Evolutionary conservation across 2,329 filamentous ascomycete genomes (phyloP), one percentile per base, ranked within the genome.

Genomic region (Aspergillus amoenus): DNA sequence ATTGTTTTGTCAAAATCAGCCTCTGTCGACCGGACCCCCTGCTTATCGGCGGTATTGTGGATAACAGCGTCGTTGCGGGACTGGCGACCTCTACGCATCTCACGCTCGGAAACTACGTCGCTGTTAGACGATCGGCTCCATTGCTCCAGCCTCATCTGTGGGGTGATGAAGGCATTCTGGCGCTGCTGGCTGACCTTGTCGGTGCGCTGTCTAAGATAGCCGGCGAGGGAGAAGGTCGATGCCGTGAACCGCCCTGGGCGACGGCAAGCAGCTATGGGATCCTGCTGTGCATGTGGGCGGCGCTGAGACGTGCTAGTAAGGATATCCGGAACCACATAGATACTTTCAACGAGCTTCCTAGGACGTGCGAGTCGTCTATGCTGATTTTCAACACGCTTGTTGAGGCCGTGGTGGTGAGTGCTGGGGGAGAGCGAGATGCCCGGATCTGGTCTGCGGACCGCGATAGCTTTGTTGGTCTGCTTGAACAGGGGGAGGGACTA

Each of bases 11-110:
- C 2, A 69, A 67, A 34, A 62, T 74, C 17, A 63, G 64, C 6
- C 59, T 74, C 11, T 73, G 66, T 50, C 70, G 67, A 17, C 71
- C 71, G 0, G 71, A 74, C 40, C 64, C 71, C 48, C 62, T 74
- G 0, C 54, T 74, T 5, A 68, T 74, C n/a, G 68, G 68, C 7
- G 71, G 71, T 2, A 71, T 74, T 18, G 69, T 74, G 8, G 71
- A 74, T 12, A 70, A 65, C 30, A 72, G 63, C 17, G 56, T 72
- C 1, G 59, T 67, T 1, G 70, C 68, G 7, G 70, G 70, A 2
- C 57, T 73, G n/a, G 70, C 71, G 6, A 42, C 42, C 64, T 69
- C 68, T 1, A 71, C 66, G 2, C 71, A 73, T 45, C 57, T 72
- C 11, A 68, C 64, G 3, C 13, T 49, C 1, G 46, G 46, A 4